These are phyloP conservation scores for Epithele typhae DNA, from an alignment of 768 basidiomycete genomes.

Conservation along the genomic window DNA sequence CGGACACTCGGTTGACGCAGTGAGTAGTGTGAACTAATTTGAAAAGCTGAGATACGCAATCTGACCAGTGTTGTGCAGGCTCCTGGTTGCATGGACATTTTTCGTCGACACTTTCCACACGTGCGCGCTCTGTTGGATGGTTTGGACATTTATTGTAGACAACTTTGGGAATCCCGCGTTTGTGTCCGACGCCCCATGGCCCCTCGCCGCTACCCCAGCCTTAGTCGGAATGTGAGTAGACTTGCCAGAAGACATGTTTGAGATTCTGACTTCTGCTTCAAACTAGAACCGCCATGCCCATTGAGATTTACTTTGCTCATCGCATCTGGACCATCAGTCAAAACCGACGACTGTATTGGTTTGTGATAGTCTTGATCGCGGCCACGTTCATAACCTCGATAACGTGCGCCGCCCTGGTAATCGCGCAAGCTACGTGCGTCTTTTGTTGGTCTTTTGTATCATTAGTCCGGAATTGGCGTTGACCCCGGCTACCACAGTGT, in stretches of 20 bases:
- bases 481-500: neutral
- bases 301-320: neutral
- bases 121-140: neutral
- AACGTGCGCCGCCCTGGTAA: too few relatives aligned
- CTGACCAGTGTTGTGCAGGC: neutral
- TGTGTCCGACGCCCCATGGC: neutral
- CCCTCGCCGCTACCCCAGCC: neutral
- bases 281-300: neutral
- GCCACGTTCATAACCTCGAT: neutral
- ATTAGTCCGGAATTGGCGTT: too few relatives aligned
- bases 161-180: neutral
- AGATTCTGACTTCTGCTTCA: too few relatives aligned
- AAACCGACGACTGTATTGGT: neutral
- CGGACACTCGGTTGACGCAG: neutral
- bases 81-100: conserved; percentile 2
- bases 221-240: neutral
- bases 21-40: neutral
- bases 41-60: neutral
- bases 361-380: neutral
- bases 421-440: too few relatives aligned
- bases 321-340: neutral
- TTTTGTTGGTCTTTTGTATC: too few relatives aligned
- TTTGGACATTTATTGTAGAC: neutral
- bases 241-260: too few relatives aligned
- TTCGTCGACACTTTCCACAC: conserved; percentile 2